These are phyloP conservation scores for Aspergillus fijiensis DNA, from an alignment of 2,329 filamentous ascomycete species.

Conservation along the genomic window DNA sequence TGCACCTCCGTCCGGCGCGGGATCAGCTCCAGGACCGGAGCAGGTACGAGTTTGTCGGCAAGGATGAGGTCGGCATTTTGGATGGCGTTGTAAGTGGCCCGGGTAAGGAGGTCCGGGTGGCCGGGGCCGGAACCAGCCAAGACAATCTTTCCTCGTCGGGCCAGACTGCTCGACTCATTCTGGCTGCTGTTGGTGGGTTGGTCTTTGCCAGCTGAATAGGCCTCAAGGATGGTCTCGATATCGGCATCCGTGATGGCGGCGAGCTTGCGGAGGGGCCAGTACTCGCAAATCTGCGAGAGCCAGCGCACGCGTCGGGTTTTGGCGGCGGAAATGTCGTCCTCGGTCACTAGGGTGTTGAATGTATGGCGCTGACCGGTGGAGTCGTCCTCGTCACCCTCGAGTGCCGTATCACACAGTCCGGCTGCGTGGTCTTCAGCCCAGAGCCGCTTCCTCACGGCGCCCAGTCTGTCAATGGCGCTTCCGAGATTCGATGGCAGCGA, in stretches of 20 bases:
- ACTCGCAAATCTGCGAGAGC: slow-evolving; percentile 96
- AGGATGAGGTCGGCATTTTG: slow-evolving; percentile 49
- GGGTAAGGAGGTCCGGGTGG: slow-evolving; percentile 86
- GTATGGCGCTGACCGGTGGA: slow-evolving; percentile 63
- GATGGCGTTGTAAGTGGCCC: slow-evolving; percentile 52
- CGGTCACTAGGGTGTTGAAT: slow-evolving; percentile 79
- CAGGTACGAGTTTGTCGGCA: slow-evolving; percentile 61
- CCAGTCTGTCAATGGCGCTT: slow-evolving; percentile 72
- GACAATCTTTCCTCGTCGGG: slow-evolving; percentile 62
- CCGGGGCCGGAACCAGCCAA: slow-evolving; percentile 91
- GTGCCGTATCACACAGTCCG: slow-evolving; percentile 45
- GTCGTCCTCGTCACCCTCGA: slow-evolving; percentile 51
- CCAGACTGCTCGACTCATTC: slow-evolving; percentile 5
- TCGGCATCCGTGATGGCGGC: slow-evolving; percentile 78
- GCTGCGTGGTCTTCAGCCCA: slow-evolving; percentile 69
- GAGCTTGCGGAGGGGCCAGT: slow-evolving; percentile 86
- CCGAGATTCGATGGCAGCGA: slow-evolving; percentile 75
- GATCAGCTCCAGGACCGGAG: slow-evolving; percentile 81
- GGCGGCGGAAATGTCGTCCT: slow-evolving; percentile 69
- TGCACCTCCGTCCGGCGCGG: slow-evolving; percentile 84
- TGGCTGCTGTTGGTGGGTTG: slow-evolving; percentile 16
- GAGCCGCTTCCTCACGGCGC: slow-evolving; percentile 67
- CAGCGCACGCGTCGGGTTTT: slow-evolving; percentile 85
- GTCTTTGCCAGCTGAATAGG: slow-evolving; percentile 55
- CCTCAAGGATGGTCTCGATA: slow-evolving; percentile 70